Percentiles rank a stretch among this genome's conserved stretches.
phyloP scores from a whole-genome alignment of 805 yeast genomes.

The Suhomyces tanzawaensis region DNA sequence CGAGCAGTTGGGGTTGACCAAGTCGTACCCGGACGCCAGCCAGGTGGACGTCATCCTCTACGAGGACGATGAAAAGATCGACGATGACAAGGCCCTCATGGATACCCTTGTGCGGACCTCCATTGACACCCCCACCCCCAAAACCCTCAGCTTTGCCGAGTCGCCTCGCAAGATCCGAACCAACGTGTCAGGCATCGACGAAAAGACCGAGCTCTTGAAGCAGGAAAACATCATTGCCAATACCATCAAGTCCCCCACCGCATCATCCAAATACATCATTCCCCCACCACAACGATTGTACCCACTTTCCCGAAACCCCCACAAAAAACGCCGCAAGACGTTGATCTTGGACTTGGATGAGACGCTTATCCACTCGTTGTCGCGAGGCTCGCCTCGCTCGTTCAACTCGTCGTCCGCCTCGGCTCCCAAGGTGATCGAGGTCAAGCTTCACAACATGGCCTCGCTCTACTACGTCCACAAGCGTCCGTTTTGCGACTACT shows the following conservation, averaged over 20 bases:
- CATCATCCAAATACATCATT: constrained; percentile 40
- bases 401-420: constrained; percentile 35
- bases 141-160: constrained; percentile 2
- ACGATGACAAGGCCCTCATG: not conserved
- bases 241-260: constrained; percentile 40
- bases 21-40: constrained; percentile 1
- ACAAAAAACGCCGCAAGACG: constrained; percentile 51
- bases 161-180: constrained; percentile 1
- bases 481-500: constrained; percentile 87
- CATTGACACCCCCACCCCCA: not conserved
- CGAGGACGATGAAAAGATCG: not conserved
- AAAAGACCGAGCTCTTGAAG: constrained; percentile 37
- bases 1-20: constrained; percentile 14
- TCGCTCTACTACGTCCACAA: constrained; percentile 87
- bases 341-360: constrained; percentile 90
- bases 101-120: not conserved
- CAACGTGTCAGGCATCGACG: constrained; percentile 16
- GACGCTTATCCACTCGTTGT: constrained; percentile 87
- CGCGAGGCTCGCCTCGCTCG: constrained; percentile 57
- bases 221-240: constrained; percentile 42
- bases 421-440: constrained; percentile 70
- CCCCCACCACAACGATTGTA: constrained; percentile 46
- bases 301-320: constrained; percentile 42
- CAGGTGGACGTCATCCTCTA: not conserved
- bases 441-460: constrained; percentile 63